These are phyloP conservation scores for Amphibolis antarctica DNA, from an alignment of 106 monocot species.

Conservation along the genomic window DNA sequence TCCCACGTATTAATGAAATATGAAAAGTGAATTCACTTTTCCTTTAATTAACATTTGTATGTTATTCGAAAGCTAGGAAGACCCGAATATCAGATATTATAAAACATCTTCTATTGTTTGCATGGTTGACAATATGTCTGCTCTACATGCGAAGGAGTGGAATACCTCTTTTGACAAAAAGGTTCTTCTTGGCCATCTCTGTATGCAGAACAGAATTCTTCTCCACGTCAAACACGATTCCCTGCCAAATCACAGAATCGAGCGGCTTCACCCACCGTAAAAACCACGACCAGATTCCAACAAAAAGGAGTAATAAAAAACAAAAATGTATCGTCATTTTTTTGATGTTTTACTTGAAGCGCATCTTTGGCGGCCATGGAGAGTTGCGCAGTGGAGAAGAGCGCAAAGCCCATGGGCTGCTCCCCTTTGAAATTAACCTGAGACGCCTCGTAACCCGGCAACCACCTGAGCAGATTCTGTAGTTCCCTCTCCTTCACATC, in stretches of 20 bases:
- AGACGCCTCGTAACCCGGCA: constrained; percentile 90
- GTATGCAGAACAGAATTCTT: constrained; percentile 56
- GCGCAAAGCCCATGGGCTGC: constrained; percentile 91
- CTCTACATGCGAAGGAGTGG: background rate
- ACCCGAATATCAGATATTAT: no score
- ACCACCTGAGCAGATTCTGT: constrained; percentile 85
- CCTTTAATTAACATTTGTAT: background rate
- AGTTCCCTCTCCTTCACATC: constrained; percentile 99
- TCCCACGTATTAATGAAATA: no score
- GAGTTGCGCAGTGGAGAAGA: constrained; percentile 64
- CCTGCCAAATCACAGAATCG: constrained; percentile 19
- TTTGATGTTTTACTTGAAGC: constrained; percentile 45
- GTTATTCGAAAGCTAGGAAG: no score
- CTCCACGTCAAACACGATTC: constrained; percentile 72
- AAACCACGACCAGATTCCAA: background rate
- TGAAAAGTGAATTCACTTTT: no score
- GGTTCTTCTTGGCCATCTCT: constrained; percentile 99
- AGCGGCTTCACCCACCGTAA: background rate
- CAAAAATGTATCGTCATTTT: background rate
- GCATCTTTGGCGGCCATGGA: constrained; percentile 75
- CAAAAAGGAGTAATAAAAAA: background rate
- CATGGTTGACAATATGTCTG: no score
- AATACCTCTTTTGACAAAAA: constrained; percentile 86
- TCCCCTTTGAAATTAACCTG: constrained; percentile 80
- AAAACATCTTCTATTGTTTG: no score